These are phyloP conservation scores for Onygenales sp. DNA, from an alignment of 2,329 filamentous ascomycete species.

Conservation along the genomic window DNA sequence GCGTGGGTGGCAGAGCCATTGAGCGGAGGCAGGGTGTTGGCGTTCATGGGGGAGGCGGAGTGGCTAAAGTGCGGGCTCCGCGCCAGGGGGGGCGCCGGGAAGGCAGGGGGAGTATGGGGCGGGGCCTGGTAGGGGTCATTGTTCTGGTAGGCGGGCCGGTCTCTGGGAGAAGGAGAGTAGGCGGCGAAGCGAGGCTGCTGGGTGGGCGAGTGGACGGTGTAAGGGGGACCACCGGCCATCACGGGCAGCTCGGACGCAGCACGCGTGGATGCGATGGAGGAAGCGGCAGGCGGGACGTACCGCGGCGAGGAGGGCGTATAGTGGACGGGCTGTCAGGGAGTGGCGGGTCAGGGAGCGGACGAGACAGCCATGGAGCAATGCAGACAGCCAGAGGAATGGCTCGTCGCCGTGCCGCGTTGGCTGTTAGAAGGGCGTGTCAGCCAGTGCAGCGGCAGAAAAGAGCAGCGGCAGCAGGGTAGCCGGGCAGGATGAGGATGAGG, in stretches of 20 bases:
- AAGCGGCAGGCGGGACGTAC: neutral
- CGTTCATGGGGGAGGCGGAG: constrained; percentile 13
- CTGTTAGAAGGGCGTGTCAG: constrained; percentile 1
- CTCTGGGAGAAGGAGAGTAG: constrained; percentile 35
- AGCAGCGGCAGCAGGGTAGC: neutral
- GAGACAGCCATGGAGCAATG: neutral
- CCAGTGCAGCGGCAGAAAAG: neutral
- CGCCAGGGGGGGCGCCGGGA: constrained; percentile 11
- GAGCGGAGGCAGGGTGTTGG: constrained; percentile 28
- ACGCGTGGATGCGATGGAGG: neutral
- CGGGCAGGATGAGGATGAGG: constrained; percentile 8
- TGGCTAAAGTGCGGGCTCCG: constrained; percentile 13
- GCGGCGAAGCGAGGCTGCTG: constrained; percentile 32
- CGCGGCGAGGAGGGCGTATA: neutral
- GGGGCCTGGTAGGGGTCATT: constrained; percentile 33
- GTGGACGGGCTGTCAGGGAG: too few relatives aligned
- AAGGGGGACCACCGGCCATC: constrained; percentile 37
- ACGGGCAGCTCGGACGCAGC: constrained; percentile 11
- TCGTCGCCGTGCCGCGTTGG: neutral
- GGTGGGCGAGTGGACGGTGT: constrained; percentile 36
- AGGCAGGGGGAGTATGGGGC: constrained; percentile 33
- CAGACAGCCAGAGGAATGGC: neutral
- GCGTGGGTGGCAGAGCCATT: constrained; percentile 26
- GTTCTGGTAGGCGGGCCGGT: constrained; percentile 31
- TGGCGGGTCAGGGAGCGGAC: neutral